These are phyloP conservation scores for Candida saitoana DNA, from an alignment of 805 yeast genomes.

Conservation along the genomic window DNA sequence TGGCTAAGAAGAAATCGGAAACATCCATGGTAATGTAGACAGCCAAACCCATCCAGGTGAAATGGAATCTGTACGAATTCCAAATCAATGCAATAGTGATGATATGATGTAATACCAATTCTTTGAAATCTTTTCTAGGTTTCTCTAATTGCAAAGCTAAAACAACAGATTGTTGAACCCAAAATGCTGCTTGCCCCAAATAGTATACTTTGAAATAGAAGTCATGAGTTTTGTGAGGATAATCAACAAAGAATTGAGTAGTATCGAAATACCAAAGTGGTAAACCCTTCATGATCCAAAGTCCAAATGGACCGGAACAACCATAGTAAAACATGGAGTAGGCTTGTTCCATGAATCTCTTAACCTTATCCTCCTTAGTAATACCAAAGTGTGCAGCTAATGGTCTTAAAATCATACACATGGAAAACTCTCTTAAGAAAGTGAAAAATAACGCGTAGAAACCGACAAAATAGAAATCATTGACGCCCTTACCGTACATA, in stretches of 20 bases:
- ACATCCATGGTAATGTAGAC: slow-evolving; percentile 94
- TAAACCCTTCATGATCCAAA: slow-evolving; percentile 75
- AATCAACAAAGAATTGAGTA: slow-evolving; percentile 67
- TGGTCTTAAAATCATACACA: slow-evolving; percentile 80
- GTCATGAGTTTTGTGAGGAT: slow-evolving; percentile 79
- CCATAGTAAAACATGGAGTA: slow-evolving; percentile 82
- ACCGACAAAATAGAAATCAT: slow-evolving; percentile 75
- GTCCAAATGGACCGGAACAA: slow-evolving; percentile 76
- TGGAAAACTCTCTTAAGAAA: slow-evolving; percentile 81
- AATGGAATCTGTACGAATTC: slow-evolving; percentile 88
- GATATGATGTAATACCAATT: slow-evolving; percentile 88
- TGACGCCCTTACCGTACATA: slow-evolving; percentile 81
- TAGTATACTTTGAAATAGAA: slow-evolving; percentile 74
- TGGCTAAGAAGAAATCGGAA: slow-evolving; percentile 82
- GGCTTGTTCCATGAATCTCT: slow-evolving; percentile 90
- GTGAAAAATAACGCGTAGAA: slow-evolving; percentile 86
- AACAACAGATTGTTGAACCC: slow-evolving; percentile 94
- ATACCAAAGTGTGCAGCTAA: slow-evolving; percentile 55
- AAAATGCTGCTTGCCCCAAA: slow-evolving; percentile 89
- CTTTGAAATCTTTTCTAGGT: slow-evolving; percentile 91
- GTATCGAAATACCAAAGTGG: slow-evolving; percentile 92
- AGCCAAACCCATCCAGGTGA: slow-evolving; percentile 91
- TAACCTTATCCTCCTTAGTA: slow-evolving; percentile 50
- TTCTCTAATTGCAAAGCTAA: slow-evolving; percentile 81
- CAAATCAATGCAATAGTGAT: slow-evolving; percentile 85